Percentiles rank a stretch among this genome's conserved stretches.
Evolutionary conservation across 1,284 basidiomycete species (phyloP).

Genomic region (Sanghuangporus weigelae): DNA sequence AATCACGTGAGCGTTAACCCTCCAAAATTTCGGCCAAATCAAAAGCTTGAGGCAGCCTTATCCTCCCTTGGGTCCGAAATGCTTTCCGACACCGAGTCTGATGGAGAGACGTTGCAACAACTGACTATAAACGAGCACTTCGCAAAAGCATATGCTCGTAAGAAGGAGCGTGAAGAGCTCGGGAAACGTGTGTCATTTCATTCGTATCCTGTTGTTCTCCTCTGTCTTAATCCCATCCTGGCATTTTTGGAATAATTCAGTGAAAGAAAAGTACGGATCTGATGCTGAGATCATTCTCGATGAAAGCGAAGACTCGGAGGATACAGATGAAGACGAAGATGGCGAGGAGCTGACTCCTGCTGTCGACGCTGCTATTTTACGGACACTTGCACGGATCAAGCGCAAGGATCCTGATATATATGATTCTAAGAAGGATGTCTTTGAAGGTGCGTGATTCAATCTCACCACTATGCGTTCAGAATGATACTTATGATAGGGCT

Average conservation of each 20-base stretch:
- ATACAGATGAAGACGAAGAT: slow-evolving; percentile 89
- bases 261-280: slow-evolving; percentile 84
- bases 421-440: slow-evolving; percentile 62
- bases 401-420: slow-evolving; percentile 84
- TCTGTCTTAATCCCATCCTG: neutral
- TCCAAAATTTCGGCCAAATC: no score
- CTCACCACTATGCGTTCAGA: neutral
- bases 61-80: no score
- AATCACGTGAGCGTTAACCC: no score
- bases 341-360: slow-evolving; percentile 94
- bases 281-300: slow-evolving; percentile 51
- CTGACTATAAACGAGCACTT: slow-evolving; percentile 79
- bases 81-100: slow-evolving; percentile 49
- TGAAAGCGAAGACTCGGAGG: slow-evolving; percentile 58
- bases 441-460: slow-evolving; percentile 53
- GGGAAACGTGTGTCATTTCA: slow-evolving; percentile 58
- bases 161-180: slow-evolving; percentile 81
- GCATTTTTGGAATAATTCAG: slow-evolving; percentile 32
- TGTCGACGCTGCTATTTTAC: slow-evolving; percentile 91
- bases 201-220: neutral
- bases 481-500: neutral
- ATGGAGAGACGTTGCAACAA: slow-evolving; percentile 38
- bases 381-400: slow-evolving; percentile 85
- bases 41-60: no score
- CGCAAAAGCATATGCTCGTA: slow-evolving; percentile 75